phyloP scores from a whole-genome alignment of 192 early-diverging fungal species.

The Coemansia sp. region DNA sequence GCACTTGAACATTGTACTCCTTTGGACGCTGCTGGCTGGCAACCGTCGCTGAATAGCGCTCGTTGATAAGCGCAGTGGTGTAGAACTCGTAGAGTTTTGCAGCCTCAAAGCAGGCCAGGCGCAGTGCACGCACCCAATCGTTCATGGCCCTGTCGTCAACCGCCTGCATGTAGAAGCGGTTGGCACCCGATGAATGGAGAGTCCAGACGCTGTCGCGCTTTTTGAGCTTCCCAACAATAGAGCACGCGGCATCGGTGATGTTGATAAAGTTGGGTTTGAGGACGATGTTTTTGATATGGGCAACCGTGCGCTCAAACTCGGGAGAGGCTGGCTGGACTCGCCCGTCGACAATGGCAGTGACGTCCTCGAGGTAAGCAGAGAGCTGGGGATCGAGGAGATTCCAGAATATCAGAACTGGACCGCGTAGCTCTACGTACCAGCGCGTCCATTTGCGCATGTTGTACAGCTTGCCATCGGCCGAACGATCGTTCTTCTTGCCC shows the following conservation, averaged over 20 bases:
- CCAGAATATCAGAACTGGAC: slow-evolving; percentile 66
- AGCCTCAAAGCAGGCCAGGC: slow-evolving; percentile 73
- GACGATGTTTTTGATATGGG: slow-evolving; percentile 54
- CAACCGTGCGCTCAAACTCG: slow-evolving; percentile 52
- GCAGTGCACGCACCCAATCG: slow-evolving; percentile 69
- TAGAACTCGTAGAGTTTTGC: slow-evolving; percentile 75
- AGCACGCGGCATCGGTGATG: slow-evolving; percentile 65
- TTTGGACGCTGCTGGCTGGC: slow-evolving; percentile 20
- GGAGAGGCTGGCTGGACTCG: slow-evolving; percentile 38
- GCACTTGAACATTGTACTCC: slow-evolving; percentile 43
- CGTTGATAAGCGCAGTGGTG: slow-evolving; percentile 55
- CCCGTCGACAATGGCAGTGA: slow-evolving; percentile 52
- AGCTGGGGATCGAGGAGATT: slow-evolving; percentile 55
- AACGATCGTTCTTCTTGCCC: slow-evolving; percentile 64
- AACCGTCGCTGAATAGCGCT: slow-evolving; percentile 37
- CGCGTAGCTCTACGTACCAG: slow-evolving; percentile 72
- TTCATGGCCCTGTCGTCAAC: slow-evolving; percentile 58
- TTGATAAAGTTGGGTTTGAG: slow-evolving; percentile 71
- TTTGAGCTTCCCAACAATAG: slow-evolving; percentile 59
- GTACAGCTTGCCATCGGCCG: slow-evolving; percentile 62
- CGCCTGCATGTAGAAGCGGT: slow-evolving; percentile 66
- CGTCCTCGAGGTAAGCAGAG: slow-evolving; percentile 52
- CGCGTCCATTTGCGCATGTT: slow-evolving; percentile 66
- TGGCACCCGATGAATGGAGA: slow-evolving; percentile 69
- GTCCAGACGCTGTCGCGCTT: slow-evolving; percentile 63